phyloP scores from a whole-genome alignment of 345 rosid species.

The Camelina hispida region DNA sequence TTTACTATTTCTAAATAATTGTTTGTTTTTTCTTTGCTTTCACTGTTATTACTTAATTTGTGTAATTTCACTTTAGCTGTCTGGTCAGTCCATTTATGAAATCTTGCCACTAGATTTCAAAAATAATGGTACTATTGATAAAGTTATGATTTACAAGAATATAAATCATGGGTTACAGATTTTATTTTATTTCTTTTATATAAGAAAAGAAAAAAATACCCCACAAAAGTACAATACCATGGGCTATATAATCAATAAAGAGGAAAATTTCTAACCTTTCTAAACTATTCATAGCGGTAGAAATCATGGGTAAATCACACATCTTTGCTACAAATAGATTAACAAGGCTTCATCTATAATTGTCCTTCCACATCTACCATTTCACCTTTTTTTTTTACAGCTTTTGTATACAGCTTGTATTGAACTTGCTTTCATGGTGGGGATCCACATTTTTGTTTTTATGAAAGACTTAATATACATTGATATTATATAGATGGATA shows the following conservation, averaged over 20 bases:
- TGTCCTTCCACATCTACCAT: slow-evolving; percentile 20
- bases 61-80: slow-evolving; percentile 49
- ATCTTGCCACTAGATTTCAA: slow-evolving; percentile 44
- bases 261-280: slow-evolving; percentile 4
- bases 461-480: slow-evolving; percentile 2
- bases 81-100: slow-evolving; percentile 45
- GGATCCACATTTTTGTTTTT: slow-evolving; percentile 34
- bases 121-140: slow-evolving; percentile 43
- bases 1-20: slow-evolving; percentile 33
- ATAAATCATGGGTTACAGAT: slow-evolving; percentile 40
- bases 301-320: slow-evolving; percentile 7
- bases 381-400: slow-evolving; percentile 9
- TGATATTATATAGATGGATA: slow-evolving; percentile 20
- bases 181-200: neutral
- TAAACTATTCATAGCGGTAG: slow-evolving; percentile 29
- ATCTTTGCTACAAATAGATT: slow-evolving; percentile 9
- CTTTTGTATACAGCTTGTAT: neutral
- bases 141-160: slow-evolving; percentile 42
- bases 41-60: slow-evolving; percentile 45
- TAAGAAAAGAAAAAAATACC: neutral
- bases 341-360: slow-evolving; percentile 7
- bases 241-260: slow-evolving; percentile 25
- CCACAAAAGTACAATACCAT: slow-evolving; percentile 42
- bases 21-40: slow-evolving; percentile 25
- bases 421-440: slow-evolving; percentile 35